Evolutionary conservation across 352 stramenopile genomes (phyloP).

Genomic region (Phytopythium chamaehyphon): DNA sequence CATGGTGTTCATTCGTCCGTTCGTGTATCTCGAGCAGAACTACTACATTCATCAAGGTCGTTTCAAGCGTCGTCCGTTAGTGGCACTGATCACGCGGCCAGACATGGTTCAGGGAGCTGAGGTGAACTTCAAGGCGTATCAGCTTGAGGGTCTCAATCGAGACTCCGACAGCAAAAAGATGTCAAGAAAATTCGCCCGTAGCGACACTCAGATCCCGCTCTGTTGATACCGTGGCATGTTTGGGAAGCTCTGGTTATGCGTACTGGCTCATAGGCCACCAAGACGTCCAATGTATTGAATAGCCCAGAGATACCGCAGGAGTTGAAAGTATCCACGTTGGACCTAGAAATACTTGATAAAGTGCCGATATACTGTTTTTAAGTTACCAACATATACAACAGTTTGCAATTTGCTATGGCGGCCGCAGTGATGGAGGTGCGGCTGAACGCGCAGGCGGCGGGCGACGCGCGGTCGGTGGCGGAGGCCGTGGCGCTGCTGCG

Average conservation of each 20-base stretch:
- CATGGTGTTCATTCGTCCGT: constrained; percentile 18
- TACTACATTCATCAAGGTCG: constrained; percentile 17
- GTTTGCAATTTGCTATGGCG: too few relatives aligned
- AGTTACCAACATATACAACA: too few relatives aligned
- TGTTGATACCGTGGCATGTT: constrained; percentile 5
- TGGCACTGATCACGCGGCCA: constrained; percentile 9
- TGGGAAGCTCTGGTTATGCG: too few relatives aligned
- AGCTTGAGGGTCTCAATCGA: constrained; percentile 8
- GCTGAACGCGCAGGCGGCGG: constrained; percentile 30
- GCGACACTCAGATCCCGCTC: constrained; percentile 15
- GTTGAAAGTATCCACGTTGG: too few relatives aligned
- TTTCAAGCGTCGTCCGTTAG: constrained; percentile 9
- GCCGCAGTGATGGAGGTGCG: constrained; percentile 10
- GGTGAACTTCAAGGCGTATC: constrained; percentile 12
- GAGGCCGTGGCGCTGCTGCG: constrained; percentile 30
- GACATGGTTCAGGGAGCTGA: constrained; percentile 4
- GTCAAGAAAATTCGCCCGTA: not conserved
- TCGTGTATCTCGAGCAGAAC: constrained; percentile 23
- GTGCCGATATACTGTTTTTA: too few relatives aligned
- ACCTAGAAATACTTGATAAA: too few relatives aligned
- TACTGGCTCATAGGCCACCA: not conserved
- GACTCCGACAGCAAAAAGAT: constrained; percentile 8
- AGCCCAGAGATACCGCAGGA: too few relatives aligned
- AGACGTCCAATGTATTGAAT: too few relatives aligned
- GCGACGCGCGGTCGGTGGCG: constrained; percentile 31